Base-by-base conservation (phyloP, 345 rosid genomes). In the Eucalyptus viminalis region DNA sequence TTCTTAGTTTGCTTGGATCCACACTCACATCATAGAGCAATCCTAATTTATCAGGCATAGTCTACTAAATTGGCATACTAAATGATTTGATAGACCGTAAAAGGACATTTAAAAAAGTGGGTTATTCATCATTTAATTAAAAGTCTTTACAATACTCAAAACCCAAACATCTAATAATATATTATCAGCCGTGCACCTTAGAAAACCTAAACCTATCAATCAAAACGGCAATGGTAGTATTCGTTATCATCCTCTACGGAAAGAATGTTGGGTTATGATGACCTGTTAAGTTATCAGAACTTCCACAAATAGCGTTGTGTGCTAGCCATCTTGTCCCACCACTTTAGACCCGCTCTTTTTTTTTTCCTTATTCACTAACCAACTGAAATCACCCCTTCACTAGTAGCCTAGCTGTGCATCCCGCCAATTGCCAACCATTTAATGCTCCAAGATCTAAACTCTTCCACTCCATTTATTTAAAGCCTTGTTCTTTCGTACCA, bases 361-460 rank as follows among this genome's bases (percentile, higher is more conserved):
- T 37, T 72, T 6, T 37, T 37, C 5, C 11, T 29, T 86, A 29
- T 34, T 34, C n/a, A 86, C 29, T 86, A 19, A 76, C 19, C 69
- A 54, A 11, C 27, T 51, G 37, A 34, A 54, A 22, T 25, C 47
- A 86, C 21, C 49, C 34, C 88, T 85, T 45, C 58, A 80, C 88
- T 86, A 60, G 86, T 89, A 88, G 88, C 40, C 90, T 90, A 89
- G 93, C 94, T 87, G 88, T 87, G 83, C 83, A 92, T 91, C 95
- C 89, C 91, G 91, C 90, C 94, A 92, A 86, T 91, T 90, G 92
- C 91, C 94, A 92, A 86, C 92, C 92, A 94, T 91, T 95, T 90
- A 95, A 87, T 92, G 92, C 91, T 87, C 92, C 62, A 37, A 37
- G 40, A 34, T 76, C 50, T 89, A 91, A 76, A 31, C 86, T 49